Conservation (phyloP, 495 filamentous ascomycete genomes). For the Letharia lupina region DNA sequence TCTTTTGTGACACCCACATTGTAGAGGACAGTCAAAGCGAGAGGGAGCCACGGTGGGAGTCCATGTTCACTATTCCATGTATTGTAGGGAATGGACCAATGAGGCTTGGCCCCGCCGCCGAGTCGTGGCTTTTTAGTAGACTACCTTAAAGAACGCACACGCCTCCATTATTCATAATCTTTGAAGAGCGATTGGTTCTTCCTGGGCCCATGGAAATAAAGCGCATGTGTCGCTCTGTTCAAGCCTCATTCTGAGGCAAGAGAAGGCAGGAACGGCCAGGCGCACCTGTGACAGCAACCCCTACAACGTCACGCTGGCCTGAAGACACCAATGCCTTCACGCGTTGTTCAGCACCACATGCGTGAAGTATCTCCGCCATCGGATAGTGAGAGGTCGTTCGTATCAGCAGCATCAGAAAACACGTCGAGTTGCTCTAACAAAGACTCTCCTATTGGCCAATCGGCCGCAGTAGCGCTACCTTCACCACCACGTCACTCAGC, state of each 20-base stretch:
- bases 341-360: constrained; percentile 7
- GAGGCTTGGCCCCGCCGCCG: background rate
- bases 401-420: constrained; percentile 23
- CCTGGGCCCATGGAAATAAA: background rate
- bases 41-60: background rate
- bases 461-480: constrained; percentile 6
- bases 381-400: constrained; percentile 21
- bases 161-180: background rate
- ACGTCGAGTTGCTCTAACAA: constrained; percentile 9
- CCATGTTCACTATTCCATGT: background rate
- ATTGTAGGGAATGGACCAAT: background rate
- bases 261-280: background rate
- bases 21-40: background rate
- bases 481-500: constrained; percentile 16
- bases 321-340: constrained; percentile 17
- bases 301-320: background rate
- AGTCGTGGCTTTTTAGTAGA: background rate
- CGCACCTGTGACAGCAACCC: background rate
- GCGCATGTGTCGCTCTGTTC: background rate
- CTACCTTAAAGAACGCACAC: background rate
- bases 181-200: background rate
- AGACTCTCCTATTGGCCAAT: constrained; percentile 15
- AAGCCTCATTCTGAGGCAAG: background rate
- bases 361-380: constrained; percentile 17
- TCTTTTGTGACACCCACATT: background rate